Percentiles rank a stretch among this genome's conserved stretches.
Conservation (phyloP, 768 basidiomycete species). For the Mycena crocata region DNA sequence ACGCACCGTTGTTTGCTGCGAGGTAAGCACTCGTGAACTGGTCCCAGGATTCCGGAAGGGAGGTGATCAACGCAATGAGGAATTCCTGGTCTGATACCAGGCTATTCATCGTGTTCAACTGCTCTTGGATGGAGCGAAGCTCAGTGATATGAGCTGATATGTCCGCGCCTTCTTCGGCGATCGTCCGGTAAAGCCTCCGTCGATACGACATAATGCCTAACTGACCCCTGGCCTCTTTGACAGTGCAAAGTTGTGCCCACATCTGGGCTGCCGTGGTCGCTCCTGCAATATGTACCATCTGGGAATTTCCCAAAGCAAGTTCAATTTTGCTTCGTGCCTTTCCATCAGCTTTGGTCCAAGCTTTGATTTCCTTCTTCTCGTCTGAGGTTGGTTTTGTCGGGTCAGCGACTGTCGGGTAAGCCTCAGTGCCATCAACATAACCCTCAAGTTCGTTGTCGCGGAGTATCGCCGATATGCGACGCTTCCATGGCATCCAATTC, state of each 20-base stretch:
- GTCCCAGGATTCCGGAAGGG: too few relatives aligned
- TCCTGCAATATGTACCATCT: slow-evolving; percentile 24
- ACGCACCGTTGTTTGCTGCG: slow-evolving; percentile 14
- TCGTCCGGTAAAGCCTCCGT: slow-evolving; percentile 16
- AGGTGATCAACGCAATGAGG: slow-evolving; percentile 18
- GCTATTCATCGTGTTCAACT: slow-evolving; percentile 17
- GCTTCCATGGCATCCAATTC: slow-evolving; percentile 21
- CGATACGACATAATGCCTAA: slow-evolving; percentile 20
- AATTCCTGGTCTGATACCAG: slow-evolving; percentile 22
- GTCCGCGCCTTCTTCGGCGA: slow-evolving; percentile 16
- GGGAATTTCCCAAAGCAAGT: slow-evolving; percentile 18
- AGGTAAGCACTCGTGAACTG: slow-evolving; percentile 19
- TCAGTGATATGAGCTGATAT: slow-evolving; percentile 14
- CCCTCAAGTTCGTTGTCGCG: slow-evolving; percentile 12
- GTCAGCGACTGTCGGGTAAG: not conserved
- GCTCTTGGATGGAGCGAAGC: slow-evolving; percentile 13
- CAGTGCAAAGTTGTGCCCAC: slow-evolving; percentile 14
- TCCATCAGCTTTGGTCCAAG: slow-evolving; percentile 17
- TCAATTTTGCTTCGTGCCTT: slow-evolving; percentile 22
- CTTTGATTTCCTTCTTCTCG: slow-evolving; percentile 4
- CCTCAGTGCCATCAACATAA: slow-evolving; percentile 5
- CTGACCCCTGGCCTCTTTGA: slow-evolving; percentile 17
- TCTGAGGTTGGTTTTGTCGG: slow-evolving; percentile 6
- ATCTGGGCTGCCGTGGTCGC: slow-evolving; percentile 10
- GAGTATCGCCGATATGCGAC: slow-evolving; percentile 11